phyloP scores from a whole-genome alignment of 768 basidiomycete species.

The Russula sp. region DNA sequence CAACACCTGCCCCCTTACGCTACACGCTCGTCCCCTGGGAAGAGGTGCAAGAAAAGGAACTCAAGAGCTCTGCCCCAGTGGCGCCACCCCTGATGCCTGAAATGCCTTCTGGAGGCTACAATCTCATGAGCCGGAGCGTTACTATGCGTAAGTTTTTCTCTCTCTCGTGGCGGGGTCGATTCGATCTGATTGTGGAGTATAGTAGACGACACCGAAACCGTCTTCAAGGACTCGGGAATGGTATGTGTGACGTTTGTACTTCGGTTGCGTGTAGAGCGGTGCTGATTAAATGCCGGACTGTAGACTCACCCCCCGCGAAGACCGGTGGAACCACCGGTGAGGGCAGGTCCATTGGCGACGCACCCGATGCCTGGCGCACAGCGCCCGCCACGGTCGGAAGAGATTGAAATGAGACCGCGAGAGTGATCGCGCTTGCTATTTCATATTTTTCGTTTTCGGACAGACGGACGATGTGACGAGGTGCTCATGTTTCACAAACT shows the following conservation, averaged over 20 bases:
- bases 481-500: conserved; percentile 6
- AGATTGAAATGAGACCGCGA: conserved; percentile 25
- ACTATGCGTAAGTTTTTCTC: conserved; percentile 10
- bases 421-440: conserved; percentile 9
- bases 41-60: conserved; percentile 37
- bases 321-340: conserved; percentile 4
- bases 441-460: neutral
- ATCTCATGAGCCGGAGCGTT: conserved; percentile 10
- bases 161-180: too few relatives aligned
- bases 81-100: conserved; percentile 22
- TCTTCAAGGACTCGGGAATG: conserved; percentile 38
- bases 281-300: conserved; percentile 13
- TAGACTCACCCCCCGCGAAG: conserved; percentile 17
- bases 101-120: conserved; percentile 22
- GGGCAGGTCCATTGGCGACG: neutral
- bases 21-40: conserved; percentile 76
- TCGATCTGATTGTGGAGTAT: neutral
- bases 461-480: neutral
- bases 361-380: conserved; percentile 6
- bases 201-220: conserved; percentile 37
- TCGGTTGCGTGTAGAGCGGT: conserved; percentile 6
- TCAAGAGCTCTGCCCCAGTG: neutral
- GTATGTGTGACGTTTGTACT: conserved; percentile 12
- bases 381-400: conserved; percentile 21
- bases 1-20: conserved; percentile 44